Evolutionary conservation across 1,284 basidiomycete species (phyloP), one percentile per base, ranked within the genome.

Genomic region (Puccinia horiana): DNA sequence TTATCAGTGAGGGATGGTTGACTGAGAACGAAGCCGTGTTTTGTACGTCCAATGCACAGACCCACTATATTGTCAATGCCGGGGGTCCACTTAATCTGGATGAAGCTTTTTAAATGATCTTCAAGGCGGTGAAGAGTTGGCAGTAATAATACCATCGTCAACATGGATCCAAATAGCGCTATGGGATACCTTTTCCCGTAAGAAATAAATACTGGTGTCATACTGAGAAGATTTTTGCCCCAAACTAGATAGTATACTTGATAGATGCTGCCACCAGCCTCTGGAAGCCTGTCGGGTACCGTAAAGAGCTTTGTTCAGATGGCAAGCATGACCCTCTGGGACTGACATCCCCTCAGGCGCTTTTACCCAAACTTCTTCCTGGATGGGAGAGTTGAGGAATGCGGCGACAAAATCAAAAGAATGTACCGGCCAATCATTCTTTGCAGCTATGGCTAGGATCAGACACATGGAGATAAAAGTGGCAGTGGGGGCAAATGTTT

Each of bases 241-340:
- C 29, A 29, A 58, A 14, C n/a, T 37, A 42, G 49, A 61, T 5
- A n/a, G 20, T 1, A 18, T 8, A 8, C 44, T 16, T 3, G 12
- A 32, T 2, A 77, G 32, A n/a, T 77, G 58, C 23, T 61, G 12
- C 75, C 75, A 77, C 75, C 75, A 77, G 58, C 58, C 65, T 32
- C 75, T 37, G 4, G 29, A 32, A 1, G 58, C 75, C 26, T 77
- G 75, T 16, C 40, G 8, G 3, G 75, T 77, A 2, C 75, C 58
- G 35, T 77, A 77, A 2, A 77, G n/a, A 2, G 58, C 75, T 65
- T 77, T 42, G 9, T 77, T 77, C 40, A 77, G 37, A 3, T 49
- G 2, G 42, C 49, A 61, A 3, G 37, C 72, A 18, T 49, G 42
- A 3, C 47, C 47, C 12, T 32, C 11, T 1, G 67, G 67, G 20